These are phyloP conservation scores for Pseudogymnoascus sp. DNA, from an alignment of 2,329 filamentous ascomycete species.

Conservation along the genomic window DNA sequence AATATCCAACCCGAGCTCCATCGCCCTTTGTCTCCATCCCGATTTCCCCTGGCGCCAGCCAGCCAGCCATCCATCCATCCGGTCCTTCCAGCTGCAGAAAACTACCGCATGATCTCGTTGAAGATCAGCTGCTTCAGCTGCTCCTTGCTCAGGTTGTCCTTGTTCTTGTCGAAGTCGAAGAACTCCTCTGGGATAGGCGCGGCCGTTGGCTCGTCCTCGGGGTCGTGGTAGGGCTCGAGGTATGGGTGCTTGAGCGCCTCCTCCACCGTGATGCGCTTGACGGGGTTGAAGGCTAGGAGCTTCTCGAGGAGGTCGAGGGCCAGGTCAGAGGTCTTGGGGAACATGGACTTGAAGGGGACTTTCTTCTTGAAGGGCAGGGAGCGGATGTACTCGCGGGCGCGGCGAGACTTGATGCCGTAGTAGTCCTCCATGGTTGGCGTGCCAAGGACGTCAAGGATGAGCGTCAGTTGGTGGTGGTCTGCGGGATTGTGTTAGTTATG, in stretches of 20 bases:
- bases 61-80: neutral
- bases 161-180: conserved; percentile 99
- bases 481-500: conserved; percentile 9
- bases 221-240: conserved; percentile 96
- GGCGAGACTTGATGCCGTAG: conserved; percentile 98
- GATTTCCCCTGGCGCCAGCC: neutral
- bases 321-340: conserved; percentile 97
- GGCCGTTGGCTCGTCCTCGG: conserved; percentile 94
- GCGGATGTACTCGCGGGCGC: conserved; percentile 94
- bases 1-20: neutral
- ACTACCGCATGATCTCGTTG: conserved; percentile 69
- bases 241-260: conserved; percentile 97
- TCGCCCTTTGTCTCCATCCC: conserved; percentile 2
- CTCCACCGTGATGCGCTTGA: conserved; percentile 97
- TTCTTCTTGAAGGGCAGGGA: conserved; percentile 99
- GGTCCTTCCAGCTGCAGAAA: neutral
- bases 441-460: conserved; percentile 94
- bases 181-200: conserved; percentile 97
- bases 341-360: conserved; percentile 93
- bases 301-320: conserved; percentile 92
- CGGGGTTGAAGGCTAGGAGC: conserved; percentile 93
- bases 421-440: conserved; percentile 99
- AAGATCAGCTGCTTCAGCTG: conserved; percentile 96
- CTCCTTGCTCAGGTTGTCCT: conserved; percentile 97
- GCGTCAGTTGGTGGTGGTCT: conserved; percentile 96